phyloP scores from a whole-genome alignment of 768 basidiomycete genomes.

The Leccinum pellstonianum region DNA sequence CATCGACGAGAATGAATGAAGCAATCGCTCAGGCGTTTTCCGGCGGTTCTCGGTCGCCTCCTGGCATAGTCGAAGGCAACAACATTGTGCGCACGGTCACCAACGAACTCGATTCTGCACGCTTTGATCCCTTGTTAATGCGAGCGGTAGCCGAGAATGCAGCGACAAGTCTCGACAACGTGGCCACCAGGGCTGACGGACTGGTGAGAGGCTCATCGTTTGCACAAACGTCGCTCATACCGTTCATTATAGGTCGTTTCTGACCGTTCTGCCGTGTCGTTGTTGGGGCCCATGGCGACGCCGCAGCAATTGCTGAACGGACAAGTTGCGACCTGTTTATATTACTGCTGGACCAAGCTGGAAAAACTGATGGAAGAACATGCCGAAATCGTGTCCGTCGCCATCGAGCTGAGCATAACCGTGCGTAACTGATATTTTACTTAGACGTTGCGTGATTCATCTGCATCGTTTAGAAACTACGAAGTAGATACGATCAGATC shows the following conservation, averaged over 20 bases:
- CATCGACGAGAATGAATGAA: slow-evolving; percentile 82
- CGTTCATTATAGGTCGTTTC: slow-evolving; percentile 51
- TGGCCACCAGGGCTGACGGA: slow-evolving; percentile 60
- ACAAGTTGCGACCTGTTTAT: slow-evolving; percentile 69
- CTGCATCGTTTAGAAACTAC: slow-evolving; percentile 21
- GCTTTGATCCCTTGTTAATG: slow-evolving; percentile 79
- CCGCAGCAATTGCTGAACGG: slow-evolving; percentile 78
- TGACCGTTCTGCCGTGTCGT: slow-evolving; percentile 69
- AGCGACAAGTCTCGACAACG: slow-evolving; percentile 63
- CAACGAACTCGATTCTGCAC: slow-evolving; percentile 67
- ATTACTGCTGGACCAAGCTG: slow-evolving; percentile 26
- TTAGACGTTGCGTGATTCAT: background rate
- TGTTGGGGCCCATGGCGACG: slow-evolving; percentile 77
- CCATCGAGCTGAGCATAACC: slow-evolving; percentile 55
- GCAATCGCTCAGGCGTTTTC: slow-evolving; percentile 73
- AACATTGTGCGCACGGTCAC: slow-evolving; percentile 73
- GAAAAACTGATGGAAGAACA: slow-evolving; percentile 28
- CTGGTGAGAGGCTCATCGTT: slow-evolving; percentile 49
- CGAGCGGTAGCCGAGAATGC: slow-evolving; percentile 76
- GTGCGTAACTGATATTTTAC: slow-evolving; percentile 39
- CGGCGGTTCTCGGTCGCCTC: slow-evolving; percentile 65
- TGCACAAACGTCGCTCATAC: background rate
- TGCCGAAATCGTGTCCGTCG: slow-evolving; percentile 43
- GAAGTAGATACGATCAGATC: slow-evolving; percentile 49
- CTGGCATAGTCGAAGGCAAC: slow-evolving; percentile 72